A percentile compares a stretch with the other conserved stretches of the same genome.
phyloP scores from a whole-genome alignment of 1,139 yeast species.

The Debaryomyces psychrophilus region DNA sequence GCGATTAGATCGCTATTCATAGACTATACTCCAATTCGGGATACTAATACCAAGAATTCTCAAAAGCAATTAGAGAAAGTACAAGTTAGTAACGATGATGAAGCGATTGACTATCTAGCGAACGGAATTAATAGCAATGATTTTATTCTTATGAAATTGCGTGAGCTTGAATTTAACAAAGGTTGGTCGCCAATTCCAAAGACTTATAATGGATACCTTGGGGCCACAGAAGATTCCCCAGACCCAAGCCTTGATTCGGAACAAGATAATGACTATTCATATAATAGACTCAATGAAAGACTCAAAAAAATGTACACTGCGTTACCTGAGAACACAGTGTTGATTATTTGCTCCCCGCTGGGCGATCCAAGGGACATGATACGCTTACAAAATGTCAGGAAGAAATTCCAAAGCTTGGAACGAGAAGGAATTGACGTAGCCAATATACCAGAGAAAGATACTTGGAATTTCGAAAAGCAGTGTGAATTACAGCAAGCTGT shows the following conservation, averaged over 20 bases:
- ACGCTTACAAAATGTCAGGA: slow-evolving; percentile 45
- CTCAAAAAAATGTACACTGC: slow-evolving; percentile 51
- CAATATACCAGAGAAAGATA: slow-evolving; percentile 45
- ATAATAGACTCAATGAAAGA: slow-evolving; percentile 42
- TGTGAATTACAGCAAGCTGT: slow-evolving; percentile 44
- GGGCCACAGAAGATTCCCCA: slow-evolving; percentile 16
- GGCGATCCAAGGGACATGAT: slow-evolving; percentile 62
- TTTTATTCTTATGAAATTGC: slow-evolving; percentile 56
- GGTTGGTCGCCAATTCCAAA: slow-evolving; percentile 27
- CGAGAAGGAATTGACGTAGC: slow-evolving; percentile 41
- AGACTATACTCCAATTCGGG: slow-evolving; percentile 29
- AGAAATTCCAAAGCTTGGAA: slow-evolving; percentile 39
- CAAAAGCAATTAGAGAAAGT: slow-evolving; percentile 28
- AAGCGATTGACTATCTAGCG: slow-evolving; percentile 47
- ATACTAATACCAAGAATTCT: slow-evolving; percentile 25
- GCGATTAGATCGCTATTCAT: slow-evolving; percentile 45
- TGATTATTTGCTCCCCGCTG: slow-evolving; percentile 64
- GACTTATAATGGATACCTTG: slow-evolving; percentile 23
- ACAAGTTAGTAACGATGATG: slow-evolving; percentile 61
- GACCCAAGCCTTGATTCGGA: slow-evolving; percentile 18
- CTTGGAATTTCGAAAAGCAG: slow-evolving; percentile 57
- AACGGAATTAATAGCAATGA: slow-evolving; percentile 40
- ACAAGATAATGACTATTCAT: slow-evolving; percentile 20
- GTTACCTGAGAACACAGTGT: slow-evolving; percentile 60
- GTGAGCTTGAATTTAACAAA: slow-evolving; percentile 57